Evolutionary conservation across 768 basidiomycete species (phyloP), one percentile per base, ranked within the genome.

Genomic region (Candolleomyces aberdarensis): DNA sequence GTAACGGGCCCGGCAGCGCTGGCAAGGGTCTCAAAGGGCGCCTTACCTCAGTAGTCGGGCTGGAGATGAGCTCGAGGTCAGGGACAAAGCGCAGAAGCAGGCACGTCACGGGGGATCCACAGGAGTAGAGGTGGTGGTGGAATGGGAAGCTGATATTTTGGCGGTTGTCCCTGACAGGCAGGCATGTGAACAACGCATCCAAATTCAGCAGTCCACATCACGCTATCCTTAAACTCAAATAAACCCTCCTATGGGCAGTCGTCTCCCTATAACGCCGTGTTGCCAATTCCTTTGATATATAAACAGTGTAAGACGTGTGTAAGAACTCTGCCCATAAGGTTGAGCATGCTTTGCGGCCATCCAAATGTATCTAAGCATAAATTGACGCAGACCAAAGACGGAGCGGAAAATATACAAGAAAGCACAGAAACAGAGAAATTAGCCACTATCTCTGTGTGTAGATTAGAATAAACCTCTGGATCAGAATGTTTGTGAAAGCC

Each of bases 71-170:
- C 59, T 60, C 59, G 47, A 50, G n/a, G 59, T 56, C 17, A 5
- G 26, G 20, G 44, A 60, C 59, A 26, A 26, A 40, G 54, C 53
- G 59, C 31, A 43, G 43, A 57, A 26, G 44, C 39, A 56, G 26
- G 20, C 39, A 19, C 31, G 58, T 43, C 6, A 41, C 39, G 17
- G 31, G 14, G 40, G 47, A 20, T 47, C 8, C 32, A 26, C 17
- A 52, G 20, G 20, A 29, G 19, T 6, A 44, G 20, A 14, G 49
- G 59, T 48, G 56, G 61, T 64, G 61, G 63, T 70, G 66, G 67
- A 66, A 67, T 67, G 61, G 65, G 66, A 66, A 59, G 65, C 15
- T 65, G 66, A 65, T 68, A 67, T 65, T 69, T 70, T 66, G 65
- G 63, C 66, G 62, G 65, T 64, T 67, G 69, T 64, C 58, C 67